Evolutionary conservation across 108 stramenopile species (phyloP).

Genomic region (Poteriospumella lacustris): DNA sequence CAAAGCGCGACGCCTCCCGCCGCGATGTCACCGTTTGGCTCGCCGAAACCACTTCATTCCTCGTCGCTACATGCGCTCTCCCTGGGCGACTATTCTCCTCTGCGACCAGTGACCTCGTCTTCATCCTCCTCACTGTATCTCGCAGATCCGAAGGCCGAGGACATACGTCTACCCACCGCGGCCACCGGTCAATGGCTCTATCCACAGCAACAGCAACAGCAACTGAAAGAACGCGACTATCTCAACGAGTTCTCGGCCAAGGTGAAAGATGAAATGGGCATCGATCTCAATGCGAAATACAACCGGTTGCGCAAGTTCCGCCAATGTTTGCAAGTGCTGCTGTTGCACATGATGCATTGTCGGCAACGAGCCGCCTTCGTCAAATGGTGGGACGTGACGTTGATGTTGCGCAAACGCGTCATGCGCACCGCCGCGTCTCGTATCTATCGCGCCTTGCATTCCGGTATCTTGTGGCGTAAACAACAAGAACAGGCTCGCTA

Average conservation of each 20-base stretch:
- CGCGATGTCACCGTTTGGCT: too few species aligned
- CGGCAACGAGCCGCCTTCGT: background rate
- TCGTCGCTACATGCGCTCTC: too few species aligned
- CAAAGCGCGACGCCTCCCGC: too few species aligned
- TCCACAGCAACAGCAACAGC: background rate
- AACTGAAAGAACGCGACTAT: background rate
- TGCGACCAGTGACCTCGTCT: too few species aligned
- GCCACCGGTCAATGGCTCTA: too few species aligned
- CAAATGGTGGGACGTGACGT: background rate
- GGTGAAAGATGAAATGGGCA: conserved; percentile 18
- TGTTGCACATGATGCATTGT: background rate
- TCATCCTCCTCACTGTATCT: too few species aligned
- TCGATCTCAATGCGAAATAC: background rate
- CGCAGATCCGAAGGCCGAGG: too few species aligned
- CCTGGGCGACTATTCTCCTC: too few species aligned
- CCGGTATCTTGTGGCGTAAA: background rate
- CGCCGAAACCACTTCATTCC: too few species aligned
- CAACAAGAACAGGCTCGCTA: background rate
- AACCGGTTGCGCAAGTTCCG: background rate
- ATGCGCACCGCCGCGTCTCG: background rate
- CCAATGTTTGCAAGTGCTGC: background rate
- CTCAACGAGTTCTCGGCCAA: background rate
- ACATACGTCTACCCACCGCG: too few species aligned
- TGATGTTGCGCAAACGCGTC: background rate
- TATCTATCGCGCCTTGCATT: background rate